phyloP scores from a whole-genome alignment of 768 basidiomycete species.

The Tulasnella sp. region DNA sequence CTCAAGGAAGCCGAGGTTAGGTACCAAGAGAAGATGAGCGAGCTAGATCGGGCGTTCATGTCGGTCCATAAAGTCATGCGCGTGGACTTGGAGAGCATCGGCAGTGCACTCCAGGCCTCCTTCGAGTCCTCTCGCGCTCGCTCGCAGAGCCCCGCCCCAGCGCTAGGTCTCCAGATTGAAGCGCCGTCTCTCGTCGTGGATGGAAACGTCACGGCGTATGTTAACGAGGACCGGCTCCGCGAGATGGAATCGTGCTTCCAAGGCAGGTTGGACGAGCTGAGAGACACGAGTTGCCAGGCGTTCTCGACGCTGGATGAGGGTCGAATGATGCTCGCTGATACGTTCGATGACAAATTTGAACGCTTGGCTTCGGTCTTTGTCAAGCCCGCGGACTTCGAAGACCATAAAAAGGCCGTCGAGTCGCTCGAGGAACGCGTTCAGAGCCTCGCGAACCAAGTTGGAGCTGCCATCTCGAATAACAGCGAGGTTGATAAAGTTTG shows the following conservation, averaged over 20 bases:
- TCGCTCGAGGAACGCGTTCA: background rate
- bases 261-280: background rate
- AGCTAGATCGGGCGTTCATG: background rate
- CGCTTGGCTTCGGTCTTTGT: background rate
- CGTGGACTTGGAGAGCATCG: background rate
- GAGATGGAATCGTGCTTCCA: background rate
- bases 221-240: background rate
- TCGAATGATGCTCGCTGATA: background rate
- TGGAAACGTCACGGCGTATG: background rate
- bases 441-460: background rate
- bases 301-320: background rate
- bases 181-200: background rate
- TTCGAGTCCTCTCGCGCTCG: background rate
- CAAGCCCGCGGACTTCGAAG: background rate
- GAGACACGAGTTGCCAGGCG: background rate
- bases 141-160: background rate
- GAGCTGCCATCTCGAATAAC: background rate
- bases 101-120: background rate
- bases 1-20: background rate
- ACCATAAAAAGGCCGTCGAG: background rate
- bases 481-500: background rate
- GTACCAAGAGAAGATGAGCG: conserved; percentile 11
- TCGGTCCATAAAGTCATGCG: background rate
- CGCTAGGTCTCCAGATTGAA: background rate
- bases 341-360: conserved; percentile 1